A percentile compares a stretch with the other conserved stretches of the same genome.
Conservation (phyloP, 306 rosid genomes). For the Fagus crenata region DNA sequence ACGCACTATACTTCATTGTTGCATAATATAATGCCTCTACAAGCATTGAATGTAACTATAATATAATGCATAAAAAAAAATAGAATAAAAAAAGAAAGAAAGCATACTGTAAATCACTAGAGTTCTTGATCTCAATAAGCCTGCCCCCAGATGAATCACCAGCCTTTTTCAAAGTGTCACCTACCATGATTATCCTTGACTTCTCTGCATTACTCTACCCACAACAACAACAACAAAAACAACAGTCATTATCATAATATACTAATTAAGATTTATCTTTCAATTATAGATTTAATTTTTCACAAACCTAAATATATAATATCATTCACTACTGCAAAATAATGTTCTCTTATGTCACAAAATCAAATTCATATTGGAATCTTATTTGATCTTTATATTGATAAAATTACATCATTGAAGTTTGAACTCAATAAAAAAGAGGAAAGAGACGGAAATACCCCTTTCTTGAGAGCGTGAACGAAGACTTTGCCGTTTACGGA, state of each 20-base stretch:
- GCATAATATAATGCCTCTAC: not conserved
- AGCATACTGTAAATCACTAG: conserved; percentile 62
- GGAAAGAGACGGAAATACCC: conserved; percentile 43
- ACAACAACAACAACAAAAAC: not conserved
- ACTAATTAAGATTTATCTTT: no score
- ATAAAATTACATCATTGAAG: no score
- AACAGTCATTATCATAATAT: not conserved
- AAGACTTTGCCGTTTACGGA: conserved; percentile 74
- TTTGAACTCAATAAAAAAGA: no score
- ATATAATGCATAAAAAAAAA: not conserved
- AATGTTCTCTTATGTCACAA: no score
- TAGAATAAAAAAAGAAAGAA: not conserved
- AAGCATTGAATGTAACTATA: not conserved
- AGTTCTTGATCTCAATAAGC: conserved; percentile 58
- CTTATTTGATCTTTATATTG: no score
- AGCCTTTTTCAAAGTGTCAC: conserved; percentile 84
- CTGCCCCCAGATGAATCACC: conserved; percentile 60
- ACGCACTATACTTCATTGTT: not conserved
- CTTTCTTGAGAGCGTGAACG: conserved; percentile 80
- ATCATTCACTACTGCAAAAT: no score
- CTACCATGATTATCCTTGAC: conserved; percentile 90
- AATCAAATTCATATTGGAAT: no score
- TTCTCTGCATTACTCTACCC: conserved; percentile 84
- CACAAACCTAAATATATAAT: no score
- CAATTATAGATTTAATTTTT: no score